Evolutionary conservation across 805 yeast species (phyloP), one percentile per base, ranked within the genome.

Genomic region (Priceomyces melissophilus): DNA sequence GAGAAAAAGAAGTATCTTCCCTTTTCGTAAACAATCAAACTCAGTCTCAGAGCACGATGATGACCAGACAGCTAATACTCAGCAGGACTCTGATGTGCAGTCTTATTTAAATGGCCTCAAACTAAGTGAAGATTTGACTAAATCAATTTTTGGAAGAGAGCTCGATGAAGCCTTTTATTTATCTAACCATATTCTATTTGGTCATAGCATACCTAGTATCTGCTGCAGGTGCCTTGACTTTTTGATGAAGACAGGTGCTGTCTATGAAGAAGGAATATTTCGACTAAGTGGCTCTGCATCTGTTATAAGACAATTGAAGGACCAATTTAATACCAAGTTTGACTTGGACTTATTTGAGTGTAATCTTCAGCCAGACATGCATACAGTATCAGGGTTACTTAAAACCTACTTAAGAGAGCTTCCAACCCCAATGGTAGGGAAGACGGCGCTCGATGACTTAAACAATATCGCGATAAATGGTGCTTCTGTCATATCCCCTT

Each of bases 231-330:
- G 96, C 54, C 54, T 90, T 27, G 84, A 79, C 42, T 86, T 75
- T 49, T 68, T 91, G 37, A 72, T 74, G 37, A 73, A 69, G 30
- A 75, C 81, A 17, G 79, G 82, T 15, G 96, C 95, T 0, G 69
- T 82, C n/a, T 76, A 76, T 46, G 93, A 87, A 59, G 96, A 89
- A 54, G 99, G 99, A 9, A 78, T 91, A 2, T 93, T 93, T 67
- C 73, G 99, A 46, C 67, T 89, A 42, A 87, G 90, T 61, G 98
- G 98, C 3, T 87, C 95, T 29, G 84, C 89, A 41, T 75, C 88
- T 1, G 73, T 83, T 39, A 87, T 87, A 30, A 78, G 82, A 47
- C 76, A 71, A 31, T 71, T 87, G 43, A 86, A 82, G 52, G 86
- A 78, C 35, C 70, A 65, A 35, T 91, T 85, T 66, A 87, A 89